Base-by-base conservation (phyloP, 495 filamentous ascomycete species). In the Cercophora newfieldiana region DNA sequence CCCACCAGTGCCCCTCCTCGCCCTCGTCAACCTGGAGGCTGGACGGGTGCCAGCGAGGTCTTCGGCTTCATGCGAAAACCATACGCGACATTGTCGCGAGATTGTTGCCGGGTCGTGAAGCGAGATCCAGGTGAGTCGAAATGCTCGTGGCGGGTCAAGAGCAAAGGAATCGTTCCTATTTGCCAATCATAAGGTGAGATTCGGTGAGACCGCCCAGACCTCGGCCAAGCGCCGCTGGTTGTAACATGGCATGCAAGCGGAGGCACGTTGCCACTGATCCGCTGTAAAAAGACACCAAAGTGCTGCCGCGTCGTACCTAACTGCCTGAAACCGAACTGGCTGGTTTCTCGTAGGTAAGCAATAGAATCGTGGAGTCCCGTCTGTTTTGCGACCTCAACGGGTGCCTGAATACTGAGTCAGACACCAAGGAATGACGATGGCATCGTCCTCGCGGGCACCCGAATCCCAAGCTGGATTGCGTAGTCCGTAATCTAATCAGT, bases 121-220 rank as follows among this genome's bases (percentile, higher is more conserved):
- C 29, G 55, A 58, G 14, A 21, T 29, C 24, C n/a, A 19, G 48
- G 60, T 25, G n/a, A 19, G 18, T 51, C 25, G 30, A 22, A 51
- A 25, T 55, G 28, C 37, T 16, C 10, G 37, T 44, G 37, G 37
- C 37, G 37, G 37, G 54, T 56, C 61, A 29, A 25, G 29, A 50
- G 18, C 49, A 16, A 10, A 44, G 61, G 61, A 63, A 63, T 55
- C 50, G 14, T 33, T 63, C 61, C 61, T 50, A 63, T 63, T 63
- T 29, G 61, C 50, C 50, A 26, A 19, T n/a, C 28, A 19, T 16
- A 50, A 26, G 59, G 59, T 61, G 47, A 61, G 59, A 19, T 44
- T 26, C 24, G 59, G 59, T 61, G 59, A 61, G 33, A n/a, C 6
- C 59, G 25, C 33, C 59, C 44, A 48, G 24, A 25, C 44, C 59